Conservation (phyloP, 768 basidiomycete species). For the Lactifluus rugatus region DNA sequence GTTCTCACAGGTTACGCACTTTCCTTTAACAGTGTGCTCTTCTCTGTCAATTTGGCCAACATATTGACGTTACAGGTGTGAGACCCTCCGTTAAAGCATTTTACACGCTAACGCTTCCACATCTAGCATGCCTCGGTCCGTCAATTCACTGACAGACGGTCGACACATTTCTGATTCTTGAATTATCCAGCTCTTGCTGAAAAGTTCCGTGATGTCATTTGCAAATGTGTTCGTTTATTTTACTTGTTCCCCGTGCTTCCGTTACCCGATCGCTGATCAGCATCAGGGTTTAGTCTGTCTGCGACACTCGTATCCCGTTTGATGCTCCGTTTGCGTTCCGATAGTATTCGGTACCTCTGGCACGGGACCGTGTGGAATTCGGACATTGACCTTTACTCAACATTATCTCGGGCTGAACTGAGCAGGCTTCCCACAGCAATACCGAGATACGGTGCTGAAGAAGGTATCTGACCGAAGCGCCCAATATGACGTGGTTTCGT, state of each 20-base stretch:
- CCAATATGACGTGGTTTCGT: too few relatives aligned
- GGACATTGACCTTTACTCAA: neutral
- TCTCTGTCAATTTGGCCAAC: neutral
- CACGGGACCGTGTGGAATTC: neutral
- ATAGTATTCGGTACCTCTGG: neutral
- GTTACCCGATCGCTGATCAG: neutral
- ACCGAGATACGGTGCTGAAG: neutral
- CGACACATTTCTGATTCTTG: neutral
- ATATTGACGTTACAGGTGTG: neutral
- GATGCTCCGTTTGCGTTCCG: neutral
- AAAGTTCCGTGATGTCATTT: neutral
- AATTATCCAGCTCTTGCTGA: neutral
- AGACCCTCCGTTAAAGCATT: neutral
- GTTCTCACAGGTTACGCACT: too few relatives aligned
- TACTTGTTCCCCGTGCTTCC: too few relatives aligned
- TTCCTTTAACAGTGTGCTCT: neutral
- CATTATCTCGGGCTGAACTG: neutral
- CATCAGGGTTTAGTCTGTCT: neutral
- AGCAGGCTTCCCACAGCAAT: neutral
- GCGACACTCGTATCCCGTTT: neutral
- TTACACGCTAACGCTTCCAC: neutral
- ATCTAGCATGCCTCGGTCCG: neutral
- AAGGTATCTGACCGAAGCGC: neutral
- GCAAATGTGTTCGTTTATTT: neutral
- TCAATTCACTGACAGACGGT: neutral